Evolutionary conservation across 164 flowering plant genomes (phyloP).

Genomic region (Magnolia officinalis): DNA sequence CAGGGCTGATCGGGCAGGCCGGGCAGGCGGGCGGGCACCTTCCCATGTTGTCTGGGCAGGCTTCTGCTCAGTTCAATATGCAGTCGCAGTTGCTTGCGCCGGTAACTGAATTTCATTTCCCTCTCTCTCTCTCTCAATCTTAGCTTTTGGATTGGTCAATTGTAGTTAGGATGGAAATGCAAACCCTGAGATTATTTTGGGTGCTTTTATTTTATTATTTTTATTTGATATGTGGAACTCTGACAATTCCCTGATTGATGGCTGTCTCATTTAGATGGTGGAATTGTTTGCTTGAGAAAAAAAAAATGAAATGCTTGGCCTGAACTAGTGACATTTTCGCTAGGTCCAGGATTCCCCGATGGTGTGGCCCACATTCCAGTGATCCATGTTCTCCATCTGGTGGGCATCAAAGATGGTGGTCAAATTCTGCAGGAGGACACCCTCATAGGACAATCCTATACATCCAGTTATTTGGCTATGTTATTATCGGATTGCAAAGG

Average conservation of each 20-base stretch:
- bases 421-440: not conserved
- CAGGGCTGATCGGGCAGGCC: conserved; percentile 60
- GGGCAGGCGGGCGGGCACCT: conserved; percentile 35
- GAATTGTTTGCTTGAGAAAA: not conserved
- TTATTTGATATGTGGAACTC: not conserved
- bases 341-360: too few relatives aligned
- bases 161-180: not conserved
- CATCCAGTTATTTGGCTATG: not conserved
- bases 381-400: not conserved
- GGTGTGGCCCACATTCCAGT: not conserved
- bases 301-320: too few relatives aligned
- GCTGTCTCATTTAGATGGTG: not conserved
- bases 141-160: not conserved
- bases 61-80: conserved; percentile 61
- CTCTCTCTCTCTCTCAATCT: not conserved
- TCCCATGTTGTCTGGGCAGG: conserved; percentile 60
- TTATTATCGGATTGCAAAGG: not conserved
- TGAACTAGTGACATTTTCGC: too few relatives aligned
- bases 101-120: conserved; percentile 31
- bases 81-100: conserved; percentile 60
- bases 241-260: not conserved
- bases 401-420: not conserved
- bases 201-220: not conserved
- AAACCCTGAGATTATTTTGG: too few relatives aligned
- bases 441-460: not conserved